These are phyloP conservation scores for Erythrobasidium yunnanense DNA, from an alignment of 768 basidiomycete genomes.

Conservation along the genomic window DNA sequence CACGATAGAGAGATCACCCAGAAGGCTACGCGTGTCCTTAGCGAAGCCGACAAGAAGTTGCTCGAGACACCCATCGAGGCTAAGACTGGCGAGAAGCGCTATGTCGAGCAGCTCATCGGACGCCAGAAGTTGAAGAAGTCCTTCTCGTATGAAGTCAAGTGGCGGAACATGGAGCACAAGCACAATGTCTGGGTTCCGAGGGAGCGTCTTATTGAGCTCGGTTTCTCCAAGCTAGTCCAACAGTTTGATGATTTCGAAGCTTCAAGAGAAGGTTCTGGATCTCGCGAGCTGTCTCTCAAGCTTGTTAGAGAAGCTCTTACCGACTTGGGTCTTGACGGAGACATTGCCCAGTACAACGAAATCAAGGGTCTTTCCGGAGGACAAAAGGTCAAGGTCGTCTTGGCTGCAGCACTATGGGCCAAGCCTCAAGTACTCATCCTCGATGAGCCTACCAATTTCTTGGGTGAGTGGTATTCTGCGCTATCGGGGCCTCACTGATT, in stretches of 20 bases:
- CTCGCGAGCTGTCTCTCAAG: conserved; percentile 68
- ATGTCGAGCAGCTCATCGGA: conserved; percentile 62
- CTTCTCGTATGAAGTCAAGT: conserved; percentile 70
- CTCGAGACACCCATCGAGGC: conserved; percentile 81
- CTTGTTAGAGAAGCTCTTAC: conserved; percentile 83
- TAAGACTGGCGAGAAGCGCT: conserved; percentile 77
- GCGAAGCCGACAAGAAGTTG: conserved; percentile 67
- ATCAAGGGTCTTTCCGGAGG: conserved; percentile 88
- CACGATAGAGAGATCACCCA: conserved; percentile 89
- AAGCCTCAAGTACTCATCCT: conserved; percentile 61
- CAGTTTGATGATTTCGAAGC: conserved; percentile 96
- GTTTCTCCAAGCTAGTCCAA: conserved; percentile 76
- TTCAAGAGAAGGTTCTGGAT: conserved; percentile 85
- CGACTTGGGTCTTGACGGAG: conserved; percentile 89
- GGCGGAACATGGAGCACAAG: conserved; percentile 43
- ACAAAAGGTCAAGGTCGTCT: conserved; percentile 66
- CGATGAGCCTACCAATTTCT: conserved; percentile 61
- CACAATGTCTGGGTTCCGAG: conserved; percentile 87
- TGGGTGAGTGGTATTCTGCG: too few species aligned
- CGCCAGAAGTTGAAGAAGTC: conserved; percentile 95
- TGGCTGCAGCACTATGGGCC: conserved; percentile 87
- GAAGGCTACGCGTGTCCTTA: conserved; percentile 79
- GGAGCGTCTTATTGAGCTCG: conserved; percentile 71
- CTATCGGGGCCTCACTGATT: too few species aligned
- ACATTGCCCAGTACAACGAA: conserved; percentile 97